Percentiles rank a stretch among this genome's conserved stretches.
Evolutionary conservation across 371 early-diverging fungal species (phyloP).

Genomic region (Mucor mucedo): DNA sequence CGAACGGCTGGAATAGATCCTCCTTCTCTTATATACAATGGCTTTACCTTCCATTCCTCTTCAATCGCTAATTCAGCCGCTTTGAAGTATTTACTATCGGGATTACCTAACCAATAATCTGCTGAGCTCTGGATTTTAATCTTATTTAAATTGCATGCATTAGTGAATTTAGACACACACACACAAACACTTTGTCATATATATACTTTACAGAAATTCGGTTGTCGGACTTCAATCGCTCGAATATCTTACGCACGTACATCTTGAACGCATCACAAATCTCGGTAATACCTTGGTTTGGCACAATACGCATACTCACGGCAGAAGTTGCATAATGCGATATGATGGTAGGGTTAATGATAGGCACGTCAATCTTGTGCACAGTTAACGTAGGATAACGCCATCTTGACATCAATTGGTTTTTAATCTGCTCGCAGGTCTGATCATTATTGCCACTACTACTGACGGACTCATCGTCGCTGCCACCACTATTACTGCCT

Average conservation of each 20-base stretch:
- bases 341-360: conserved; percentile 75
- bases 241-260: conserved; percentile 61
- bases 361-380: conserved; percentile 79
- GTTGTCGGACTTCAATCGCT: conserved; percentile 54
- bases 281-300: conserved; percentile 72
- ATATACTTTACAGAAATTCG: conserved; percentile 40
- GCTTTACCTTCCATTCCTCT: conserved; percentile 67
- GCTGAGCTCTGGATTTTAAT: conserved; percentile 60
- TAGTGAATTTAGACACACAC: background rate
- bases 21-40: conserved; percentile 77
- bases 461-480: conserved; percentile 25
- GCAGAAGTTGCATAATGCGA: conserved; percentile 72
- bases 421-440: conserved; percentile 43
- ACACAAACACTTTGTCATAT: background rate
- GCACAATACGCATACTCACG: conserved; percentile 84
- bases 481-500: conserved; percentile 11
- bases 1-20: conserved; percentile 86
- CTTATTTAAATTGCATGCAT: background rate
- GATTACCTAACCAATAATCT: conserved; percentile 85
- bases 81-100: conserved; percentile 68
- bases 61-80: conserved; percentile 72
- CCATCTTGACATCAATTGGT: conserved; percentile 78
- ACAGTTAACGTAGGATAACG: conserved; percentile 80
- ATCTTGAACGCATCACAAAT: conserved; percentile 62
- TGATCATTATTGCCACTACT: conserved; percentile 26